These are phyloP conservation scores for Pichia californica DNA, from an alignment of 805 yeast genomes.

Conservation along the genomic window DNA sequence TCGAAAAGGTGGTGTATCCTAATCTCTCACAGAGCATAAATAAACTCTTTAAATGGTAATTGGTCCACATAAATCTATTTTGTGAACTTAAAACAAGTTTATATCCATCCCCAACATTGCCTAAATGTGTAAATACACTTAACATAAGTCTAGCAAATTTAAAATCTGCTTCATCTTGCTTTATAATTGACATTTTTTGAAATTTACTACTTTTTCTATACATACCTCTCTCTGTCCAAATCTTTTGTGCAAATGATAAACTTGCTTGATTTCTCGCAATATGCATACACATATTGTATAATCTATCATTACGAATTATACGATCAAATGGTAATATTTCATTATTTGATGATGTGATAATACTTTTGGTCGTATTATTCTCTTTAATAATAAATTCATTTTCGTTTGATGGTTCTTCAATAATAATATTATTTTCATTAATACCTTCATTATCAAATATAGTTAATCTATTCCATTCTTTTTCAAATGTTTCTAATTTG, in stretches of 20 bases:
- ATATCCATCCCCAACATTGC: constrained; percentile 61
- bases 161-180: constrained; percentile 47
- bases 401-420: constrained; percentile 17
- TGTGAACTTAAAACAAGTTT: constrained; percentile 61
- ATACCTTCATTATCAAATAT: constrained; percentile 23
- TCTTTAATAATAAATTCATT: constrained; percentile 10
- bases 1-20: constrained; percentile 37
- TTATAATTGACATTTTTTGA: constrained; percentile 30
- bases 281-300: constrained; percentile 56
- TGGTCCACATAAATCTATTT: constrained; percentile 64
- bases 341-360: not conserved
- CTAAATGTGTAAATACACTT: constrained; percentile 46
- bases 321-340: constrained; percentile 7
- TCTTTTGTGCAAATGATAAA: constrained; percentile 49
- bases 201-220: constrained; percentile 54
- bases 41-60: constrained; percentile 38
- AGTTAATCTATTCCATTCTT: constrained; percentile 32
- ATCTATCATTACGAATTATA: constrained; percentile 37
- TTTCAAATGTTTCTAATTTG: constrained; percentile 30
- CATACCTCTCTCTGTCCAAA: constrained; percentile 77
- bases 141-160: constrained; percentile 72
- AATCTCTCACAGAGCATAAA: constrained; percentile 33
- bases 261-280: constrained; percentile 58
- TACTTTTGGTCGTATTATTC: not conserved
- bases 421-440: constrained; percentile 17